Evolutionary conservation across 176 grass and related monocot genomes (phyloP).

Genomic region (Musa itinerans): DNA sequence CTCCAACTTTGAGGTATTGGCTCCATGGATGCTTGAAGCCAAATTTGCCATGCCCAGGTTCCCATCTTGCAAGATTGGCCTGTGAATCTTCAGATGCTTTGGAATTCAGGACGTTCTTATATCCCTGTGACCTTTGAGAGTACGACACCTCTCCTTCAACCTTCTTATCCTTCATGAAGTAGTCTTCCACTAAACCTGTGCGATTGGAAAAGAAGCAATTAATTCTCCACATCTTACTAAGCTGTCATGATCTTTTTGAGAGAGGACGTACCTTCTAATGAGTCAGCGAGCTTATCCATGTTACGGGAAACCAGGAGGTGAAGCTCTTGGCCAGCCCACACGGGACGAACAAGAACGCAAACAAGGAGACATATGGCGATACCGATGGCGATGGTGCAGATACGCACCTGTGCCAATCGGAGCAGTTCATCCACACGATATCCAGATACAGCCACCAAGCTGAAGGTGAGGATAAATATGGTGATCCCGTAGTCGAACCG

Average conservation of each 20-base stretch:
- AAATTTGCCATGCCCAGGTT: slow-evolving; percentile 8
- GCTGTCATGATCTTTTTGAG: too few relatives aligned
- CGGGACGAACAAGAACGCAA: not conserved
- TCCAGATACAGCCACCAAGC: slow-evolving; percentile 9
- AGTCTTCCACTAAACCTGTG: not conserved
- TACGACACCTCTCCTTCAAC: not conserved
- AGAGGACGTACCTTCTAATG: not conserved
- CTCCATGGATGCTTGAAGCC: slow-evolving; percentile 13
- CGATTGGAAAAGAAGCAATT: too few relatives aligned
- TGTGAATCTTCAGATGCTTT: slow-evolving; percentile 3
- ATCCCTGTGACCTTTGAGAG: not conserved
- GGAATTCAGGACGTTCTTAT: not conserved
- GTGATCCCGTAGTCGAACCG: slow-evolving; percentile 10
- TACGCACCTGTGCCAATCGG: not conserved
- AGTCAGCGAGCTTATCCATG: slow-evolving; percentile 7
- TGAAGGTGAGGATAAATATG: slow-evolving; percentile 21
- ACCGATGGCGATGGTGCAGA: slow-evolving; percentile 4
- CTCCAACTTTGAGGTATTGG: slow-evolving; percentile 6
- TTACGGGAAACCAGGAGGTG: not conserved
- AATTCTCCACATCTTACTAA: too few relatives aligned
- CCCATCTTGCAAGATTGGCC: slow-evolving; percentile 10
- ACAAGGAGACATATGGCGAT: not conserved
- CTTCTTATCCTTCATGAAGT: not conserved
- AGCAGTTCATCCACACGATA: slow-evolving; percentile 2
- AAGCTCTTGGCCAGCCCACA: slow-evolving; percentile 19